Conservation (phyloP, 2,329 filamentous ascomycete genomes). For the Teratosphaeria nubilosa region DNA sequence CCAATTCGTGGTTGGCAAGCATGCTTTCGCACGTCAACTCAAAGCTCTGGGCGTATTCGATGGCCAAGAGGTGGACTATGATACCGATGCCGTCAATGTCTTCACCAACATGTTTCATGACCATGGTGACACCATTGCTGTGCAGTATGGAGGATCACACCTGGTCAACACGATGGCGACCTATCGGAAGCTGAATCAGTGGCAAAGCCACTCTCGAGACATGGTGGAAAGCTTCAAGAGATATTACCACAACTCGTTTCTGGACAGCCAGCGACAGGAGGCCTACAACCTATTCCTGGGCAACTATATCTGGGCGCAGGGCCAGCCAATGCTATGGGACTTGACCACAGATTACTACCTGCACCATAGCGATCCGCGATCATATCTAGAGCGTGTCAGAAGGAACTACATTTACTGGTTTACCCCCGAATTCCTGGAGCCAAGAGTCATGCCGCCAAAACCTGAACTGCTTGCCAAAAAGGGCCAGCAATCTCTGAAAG, state of each 20-base stretch:
- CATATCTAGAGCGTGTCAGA: constrained; percentile 54
- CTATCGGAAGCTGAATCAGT: constrained; percentile 97
- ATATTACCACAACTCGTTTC: constrained; percentile 97
- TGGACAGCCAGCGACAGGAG: constrained; percentile 95
- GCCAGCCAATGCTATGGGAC: constrained; percentile 95
- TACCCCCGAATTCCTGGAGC: constrained; percentile 60
- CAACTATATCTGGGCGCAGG: constrained; percentile 81
- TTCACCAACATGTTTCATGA: constrained; percentile 97
- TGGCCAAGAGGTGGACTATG: constrained; percentile 72
- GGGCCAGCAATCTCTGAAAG: constrained; percentile 12
- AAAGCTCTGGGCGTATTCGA: constrained; percentile 82
- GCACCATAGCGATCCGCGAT: constrained; percentile 74
- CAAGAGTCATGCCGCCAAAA: constrained; percentile 46
- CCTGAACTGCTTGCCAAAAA: neutral
- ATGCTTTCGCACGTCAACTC: constrained; percentile 82
- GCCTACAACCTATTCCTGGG: constrained; percentile 96
- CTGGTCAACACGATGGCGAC: constrained; percentile 99
- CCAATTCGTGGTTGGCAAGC: constrained; percentile 94
- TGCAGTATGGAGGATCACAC: constrained; percentile 95
- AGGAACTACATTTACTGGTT: constrained; percentile 82
- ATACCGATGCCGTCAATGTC: constrained; percentile 89
- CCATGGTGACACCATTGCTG: constrained; percentile 93
- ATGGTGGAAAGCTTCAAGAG: constrained; percentile 99
- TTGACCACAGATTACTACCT: constrained; percentile 90
- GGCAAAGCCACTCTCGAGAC: constrained; percentile 92